These are phyloP conservation scores for Moniliophthora roreri DNA, from an alignment of 1,284 basidiomycete species.

Conservation along the genomic window DNA sequence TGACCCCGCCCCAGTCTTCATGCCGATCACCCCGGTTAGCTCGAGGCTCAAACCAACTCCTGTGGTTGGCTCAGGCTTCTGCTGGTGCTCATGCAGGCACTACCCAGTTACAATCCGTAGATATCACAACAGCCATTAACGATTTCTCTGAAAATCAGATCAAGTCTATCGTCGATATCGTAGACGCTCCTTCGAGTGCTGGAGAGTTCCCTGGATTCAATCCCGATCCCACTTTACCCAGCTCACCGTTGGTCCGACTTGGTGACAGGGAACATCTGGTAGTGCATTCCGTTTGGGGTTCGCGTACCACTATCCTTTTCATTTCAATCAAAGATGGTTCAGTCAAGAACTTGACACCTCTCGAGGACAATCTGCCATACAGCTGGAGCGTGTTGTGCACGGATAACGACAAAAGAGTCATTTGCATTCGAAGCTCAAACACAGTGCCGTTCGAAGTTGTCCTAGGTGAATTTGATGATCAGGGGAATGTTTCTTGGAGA, in stretches of 20 bases:
- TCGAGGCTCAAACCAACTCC: constrained; percentile 29
- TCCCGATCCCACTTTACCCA: constrained; percentile 45
- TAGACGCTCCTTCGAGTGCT: neutral
- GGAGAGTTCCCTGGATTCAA: constrained; percentile 66
- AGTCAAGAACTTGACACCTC: constrained; percentile 42
- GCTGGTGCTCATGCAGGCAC: constrained; percentile 66
- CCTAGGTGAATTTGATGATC: constrained; percentile 37
- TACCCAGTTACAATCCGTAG: constrained; percentile 45
- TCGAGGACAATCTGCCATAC: constrained; percentile 32
- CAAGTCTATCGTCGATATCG: constrained; percentile 13
- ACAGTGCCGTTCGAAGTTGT: constrained; percentile 51
- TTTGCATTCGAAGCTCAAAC: constrained; percentile 53
- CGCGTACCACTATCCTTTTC: constrained; percentile 46
- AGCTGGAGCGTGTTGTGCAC: constrained; percentile 58
- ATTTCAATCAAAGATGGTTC: constrained; percentile 36
- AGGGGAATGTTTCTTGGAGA: constrained; percentile 36
- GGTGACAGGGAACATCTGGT: constrained; percentile 33
- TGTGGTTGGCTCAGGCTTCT: constrained; percentile 56
- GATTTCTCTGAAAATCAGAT: neutral
- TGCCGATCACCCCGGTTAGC: constrained; percentile 57
- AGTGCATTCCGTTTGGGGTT: constrained; percentile 51
- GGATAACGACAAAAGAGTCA: constrained; percentile 41
- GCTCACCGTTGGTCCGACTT: constrained; percentile 41
- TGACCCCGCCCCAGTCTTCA: constrained; percentile 43
- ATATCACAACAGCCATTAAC: constrained; percentile 24